phyloP scores from a whole-genome alignment of 2,329 filamentous ascomycete species.

The Xylaria digitata region DNA sequence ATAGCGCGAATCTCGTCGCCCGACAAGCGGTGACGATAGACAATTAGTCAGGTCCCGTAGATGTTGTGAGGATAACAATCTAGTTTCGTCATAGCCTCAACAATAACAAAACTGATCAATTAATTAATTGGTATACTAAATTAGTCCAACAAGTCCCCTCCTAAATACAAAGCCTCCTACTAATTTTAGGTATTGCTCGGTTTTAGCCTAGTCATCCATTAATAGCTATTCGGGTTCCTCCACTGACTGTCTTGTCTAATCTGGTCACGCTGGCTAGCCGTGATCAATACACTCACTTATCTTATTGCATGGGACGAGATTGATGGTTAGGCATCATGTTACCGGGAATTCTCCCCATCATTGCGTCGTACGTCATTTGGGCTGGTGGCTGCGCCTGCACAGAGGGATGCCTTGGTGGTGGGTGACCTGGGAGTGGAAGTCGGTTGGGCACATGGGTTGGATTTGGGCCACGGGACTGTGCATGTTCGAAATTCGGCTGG shows the following conservation, averaged over 20 bases:
- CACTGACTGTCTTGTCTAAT: too few relatives aligned
- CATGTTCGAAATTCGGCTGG: conserved; percentile 9
- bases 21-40: too few relatives aligned
- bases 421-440: conserved; percentile 24
- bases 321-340: conserved; percentile 18
- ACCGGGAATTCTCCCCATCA: conserved; percentile 21
- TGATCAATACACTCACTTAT: not conserved
- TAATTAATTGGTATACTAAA: not conserved
- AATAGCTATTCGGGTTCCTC: not conserved
- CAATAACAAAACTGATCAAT: not conserved
- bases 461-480: conserved; percentile 1
- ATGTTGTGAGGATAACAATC: not conserved
- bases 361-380: conserved; percentile 12
- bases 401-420: conserved; percentile 12
- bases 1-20: too few relatives aligned
- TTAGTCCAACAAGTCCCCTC: not conserved
- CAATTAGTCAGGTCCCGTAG: not conserved
- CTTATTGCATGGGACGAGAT: conserved; percentile 9
- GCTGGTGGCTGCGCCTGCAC: not conserved
- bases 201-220: not conserved
- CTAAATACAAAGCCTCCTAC: not conserved
- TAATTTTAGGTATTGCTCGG: not conserved
- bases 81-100: not conserved
- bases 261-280: not conserved
- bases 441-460: not conserved